Evolutionary conservation across 768 basidiomycete genomes (phyloP), one percentile per base, ranked within the genome.

Genomic region (Collybia mongolica): DNA sequence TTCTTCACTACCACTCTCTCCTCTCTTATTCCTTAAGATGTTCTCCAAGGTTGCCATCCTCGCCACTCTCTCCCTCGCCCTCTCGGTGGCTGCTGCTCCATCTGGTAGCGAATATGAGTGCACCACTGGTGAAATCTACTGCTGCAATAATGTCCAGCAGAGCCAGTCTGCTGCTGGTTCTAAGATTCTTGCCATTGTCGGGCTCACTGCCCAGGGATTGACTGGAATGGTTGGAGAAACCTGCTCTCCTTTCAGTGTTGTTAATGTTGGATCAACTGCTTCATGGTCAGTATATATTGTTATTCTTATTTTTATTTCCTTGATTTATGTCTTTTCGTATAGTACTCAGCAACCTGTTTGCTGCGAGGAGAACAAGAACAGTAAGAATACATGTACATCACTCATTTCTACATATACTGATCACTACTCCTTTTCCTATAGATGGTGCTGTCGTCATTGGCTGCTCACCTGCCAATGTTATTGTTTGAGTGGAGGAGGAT

Each of bases 41-140:
- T 42, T 49, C 40, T 49, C 48, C 40, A 49, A 49, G 17, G 18
- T 42, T 40, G 26, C 48, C 24, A 23, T 42, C 48, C 23, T 49
- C 26, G 22, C 35, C 22, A 37, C 48, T 17, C 26, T 37, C 40
- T 49, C 48, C 28, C 5, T 49, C 40, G 40, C 48, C 29, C 32
- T 49, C 23, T 42, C 37, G 19, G 48, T 42, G 3, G 22, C 40
- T 29, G 48, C 48, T 19, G 14, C 20, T 17, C 45, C 24, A n/a
- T 37, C 32, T 37, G 46, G 37, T 35, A 43, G 23, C 29, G 39
- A 29, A 18, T 17, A 15, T 18, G 17, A 23, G 2, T 49, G 48
- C 48, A 49, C 41, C 40, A 49, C 48, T 19, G 48, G 48, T 40
- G 15, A 19, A 6, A 22, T 43, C 23, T 26, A 40, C 15, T 49